Evolutionary conservation across 352 stramenopile genomes (phyloP).

Genomic region (Thalassiosira pacifica): DNA sequence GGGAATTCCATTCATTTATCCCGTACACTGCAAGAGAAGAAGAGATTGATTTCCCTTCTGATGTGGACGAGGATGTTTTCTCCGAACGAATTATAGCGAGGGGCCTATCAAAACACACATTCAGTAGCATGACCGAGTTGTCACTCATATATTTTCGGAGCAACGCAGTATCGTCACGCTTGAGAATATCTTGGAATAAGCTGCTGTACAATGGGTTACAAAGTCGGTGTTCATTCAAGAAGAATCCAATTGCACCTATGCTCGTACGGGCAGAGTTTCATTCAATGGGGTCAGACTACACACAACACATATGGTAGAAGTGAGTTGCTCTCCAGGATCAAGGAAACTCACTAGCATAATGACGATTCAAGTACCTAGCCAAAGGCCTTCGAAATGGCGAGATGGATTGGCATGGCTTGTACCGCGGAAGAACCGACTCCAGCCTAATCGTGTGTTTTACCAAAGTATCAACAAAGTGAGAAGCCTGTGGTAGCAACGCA

Average conservation of each 20-base stretch:
- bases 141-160: conserved; percentile 91
- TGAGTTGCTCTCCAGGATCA: neutral
- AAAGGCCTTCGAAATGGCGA: conserved; percentile 94
- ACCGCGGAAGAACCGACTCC: conserved; percentile 91
- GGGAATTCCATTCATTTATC: conserved; percentile 72
- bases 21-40: conserved; percentile 70
- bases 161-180: conserved; percentile 89
- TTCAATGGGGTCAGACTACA: neutral
- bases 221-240: conserved; percentile 76
- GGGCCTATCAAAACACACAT: conserved; percentile 91
- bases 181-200: conserved; percentile 95
- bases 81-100: conserved; percentile 86
- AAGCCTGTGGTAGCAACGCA: conserved; percentile 93
- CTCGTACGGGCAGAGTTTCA: conserved; percentile 6
- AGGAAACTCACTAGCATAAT: conserved; percentile 89
- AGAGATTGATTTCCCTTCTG: conserved; percentile 41
- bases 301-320: neutral
- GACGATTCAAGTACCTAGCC: conserved; percentile 89
- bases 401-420: conserved; percentile 90
- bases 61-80: conserved; percentile 63
- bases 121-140: conserved; percentile 91
- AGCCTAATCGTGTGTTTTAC: conserved; percentile 95
- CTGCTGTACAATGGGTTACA: conserved; percentile 90
- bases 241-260: conserved; percentile 71
- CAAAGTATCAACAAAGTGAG: conserved; percentile 94